Percentiles rank a stretch among this genome's conserved stretches.
Evolutionary conservation across 2,329 filamentous ascomycete genomes (phyloP).

Genomic region (Paraconiothyrium sp.): DNA sequence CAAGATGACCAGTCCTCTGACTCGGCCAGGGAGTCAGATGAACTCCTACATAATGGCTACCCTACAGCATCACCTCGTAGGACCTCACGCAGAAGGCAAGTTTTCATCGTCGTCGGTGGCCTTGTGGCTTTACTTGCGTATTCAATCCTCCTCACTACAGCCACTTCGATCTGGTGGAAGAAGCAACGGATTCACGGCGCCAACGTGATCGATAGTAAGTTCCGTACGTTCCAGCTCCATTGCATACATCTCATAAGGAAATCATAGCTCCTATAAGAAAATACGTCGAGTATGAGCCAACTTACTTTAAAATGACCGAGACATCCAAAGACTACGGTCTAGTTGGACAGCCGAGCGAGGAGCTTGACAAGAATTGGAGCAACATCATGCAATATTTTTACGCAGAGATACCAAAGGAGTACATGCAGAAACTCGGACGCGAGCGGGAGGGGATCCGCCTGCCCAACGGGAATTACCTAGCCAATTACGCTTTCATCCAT

Average conservation of each 20-base stretch:
- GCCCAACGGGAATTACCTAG: conserved; percentile 9
- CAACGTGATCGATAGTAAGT: conserved; percentile 11
- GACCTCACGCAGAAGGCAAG: conserved; percentile 7
- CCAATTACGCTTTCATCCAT: conserved; percentile 13
- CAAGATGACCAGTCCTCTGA: conserved; percentile 11
- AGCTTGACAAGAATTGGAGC: conserved; percentile 10
- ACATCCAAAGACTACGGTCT: conserved; percentile 10
- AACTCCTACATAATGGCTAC: conserved; percentile 8
- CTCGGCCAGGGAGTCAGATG: conserved; percentile 8
- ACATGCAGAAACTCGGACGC: conserved; percentile 11
- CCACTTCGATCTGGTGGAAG: conserved; percentile 12
- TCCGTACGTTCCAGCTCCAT: neutral
- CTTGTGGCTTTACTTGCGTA: conserved; percentile 1
- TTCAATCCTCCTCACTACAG: neutral
- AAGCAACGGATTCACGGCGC: conserved; percentile 8
- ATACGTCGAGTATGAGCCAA: conserved; percentile 12
- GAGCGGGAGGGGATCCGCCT: conserved; percentile 6
- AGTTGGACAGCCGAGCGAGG: conserved; percentile 10
- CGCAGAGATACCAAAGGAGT: conserved; percentile 13
- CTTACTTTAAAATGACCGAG: conserved; percentile 10
- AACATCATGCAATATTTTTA: conserved; percentile 12
- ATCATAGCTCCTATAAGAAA: neutral
- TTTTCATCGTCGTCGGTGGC: neutral
- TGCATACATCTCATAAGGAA: neutral
- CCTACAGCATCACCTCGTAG: conserved; percentile 1